Evolutionary conservation across 495 filamentous ascomycete species (phyloP).

Genomic region (Aspergillus panamensis): DNA sequence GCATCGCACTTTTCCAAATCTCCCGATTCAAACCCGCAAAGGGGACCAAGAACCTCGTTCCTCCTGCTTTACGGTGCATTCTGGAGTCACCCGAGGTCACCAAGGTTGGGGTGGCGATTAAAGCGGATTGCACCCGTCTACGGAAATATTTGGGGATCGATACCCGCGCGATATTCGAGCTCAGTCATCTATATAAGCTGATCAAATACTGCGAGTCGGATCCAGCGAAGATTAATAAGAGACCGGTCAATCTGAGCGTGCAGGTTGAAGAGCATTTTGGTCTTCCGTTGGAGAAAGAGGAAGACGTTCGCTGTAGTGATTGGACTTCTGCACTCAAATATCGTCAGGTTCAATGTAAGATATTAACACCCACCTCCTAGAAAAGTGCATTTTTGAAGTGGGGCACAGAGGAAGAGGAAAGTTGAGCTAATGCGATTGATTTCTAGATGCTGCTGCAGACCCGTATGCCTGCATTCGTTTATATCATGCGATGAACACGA

Average conservation of each 20-base stretch:
- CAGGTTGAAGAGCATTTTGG: slow-evolving; percentile 69
- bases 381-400: not conserved
- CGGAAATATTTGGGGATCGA: slow-evolving; percentile 61
- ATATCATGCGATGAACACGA: slow-evolving; percentile 63
- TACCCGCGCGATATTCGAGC: slow-evolving; percentile 65
- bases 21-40: slow-evolving; percentile 53
- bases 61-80: slow-evolving; percentile 64
- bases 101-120: slow-evolving; percentile 76
- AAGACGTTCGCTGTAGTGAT: slow-evolving; percentile 62
- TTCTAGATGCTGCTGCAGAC: slow-evolving; percentile 73
- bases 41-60: slow-evolving; percentile 52
- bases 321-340: slow-evolving; percentile 62
- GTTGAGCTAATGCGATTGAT: slow-evolving; percentile 3
- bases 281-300: slow-evolving; percentile 73
- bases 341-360: slow-evolving; percentile 69
- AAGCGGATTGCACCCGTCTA: slow-evolving; percentile 69
- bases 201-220: slow-evolving; percentile 57
- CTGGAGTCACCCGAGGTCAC: slow-evolving; percentile 66
- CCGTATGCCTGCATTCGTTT: slow-evolving; percentile 77
- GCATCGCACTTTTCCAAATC: slow-evolving; percentile 80
- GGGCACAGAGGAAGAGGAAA: not conserved
- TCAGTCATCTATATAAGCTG: slow-evolving; percentile 75
- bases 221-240: slow-evolving; percentile 58
- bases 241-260: slow-evolving; percentile 58
- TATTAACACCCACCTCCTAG: not conserved